Evolutionary conservation across 495 filamentous ascomycete genomes (phyloP), one percentile per base, ranked within the genome.

Genomic region (Aspergillus sparsus): DNA sequence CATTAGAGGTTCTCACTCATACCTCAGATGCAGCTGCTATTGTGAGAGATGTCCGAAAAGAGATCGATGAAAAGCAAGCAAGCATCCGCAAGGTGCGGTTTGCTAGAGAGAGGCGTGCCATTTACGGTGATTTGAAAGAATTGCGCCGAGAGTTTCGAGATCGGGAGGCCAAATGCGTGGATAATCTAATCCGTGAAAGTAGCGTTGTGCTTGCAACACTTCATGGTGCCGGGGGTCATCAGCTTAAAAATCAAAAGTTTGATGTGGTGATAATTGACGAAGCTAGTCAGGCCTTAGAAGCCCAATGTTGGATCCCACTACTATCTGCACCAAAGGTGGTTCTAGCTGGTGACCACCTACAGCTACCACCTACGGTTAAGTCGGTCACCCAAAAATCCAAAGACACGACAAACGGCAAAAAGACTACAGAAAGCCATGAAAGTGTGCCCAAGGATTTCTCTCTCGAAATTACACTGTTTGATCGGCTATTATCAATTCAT

Each of bases 291-390:
- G 94, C 94, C 4, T 80, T 98, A 12, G 94, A 98, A 71, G 92
- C 95, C 1, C 94, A 98, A 71, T 98, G 93, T 73, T 98, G 94
- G 94, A 92, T 97, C n/a, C 85, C 95, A 12, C 73, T 98, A 34
- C 78, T 97, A 13, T 72, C 80, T 8, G 91, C 91, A 2, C 85
- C 83, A 53, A 97, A 97, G 76, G 85, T 92, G 1, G 87, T 98
- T 5, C 87, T 96, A 47, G 94, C 94, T 2, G 94, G 94, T 56
- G 94, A 98, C 64, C 94, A 97, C 71, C 74, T 98, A 41, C 94
- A 98, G 72, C 75, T 98, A 34, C 94, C 94, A 13, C 94, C 94
- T 7, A 98, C 95, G 0, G 89, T 98, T 68, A 98, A 98, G 71
- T 91, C 87, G 5, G 56, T 70, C 1, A 57, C 55, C 0, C 60